Evolutionary conservation across 139 green algal genomes (phyloP), one percentile per base, ranked within the genome.

Genomic region (Closterium sp.): DNA sequence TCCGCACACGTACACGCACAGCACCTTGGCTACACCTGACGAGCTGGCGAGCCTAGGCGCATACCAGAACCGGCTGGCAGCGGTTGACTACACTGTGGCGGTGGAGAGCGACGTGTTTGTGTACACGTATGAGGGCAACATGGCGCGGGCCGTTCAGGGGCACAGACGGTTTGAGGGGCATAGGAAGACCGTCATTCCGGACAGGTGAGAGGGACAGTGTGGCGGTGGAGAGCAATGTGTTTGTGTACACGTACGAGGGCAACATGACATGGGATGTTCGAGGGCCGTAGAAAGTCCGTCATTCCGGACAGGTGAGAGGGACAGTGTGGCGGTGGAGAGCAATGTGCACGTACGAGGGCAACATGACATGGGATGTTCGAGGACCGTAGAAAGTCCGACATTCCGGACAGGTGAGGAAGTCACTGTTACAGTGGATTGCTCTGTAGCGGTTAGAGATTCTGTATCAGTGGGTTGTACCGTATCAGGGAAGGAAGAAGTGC

Each of bases 21-120:
- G 30, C 19, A 91, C 89, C 9, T 28, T 93, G 64, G 91, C 91
- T 25, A 93, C 88, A 0, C 25, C 28, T 9, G 91, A 93, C 3
- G 91, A 93, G 36, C 31, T 93, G 87, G 64, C 30, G 5, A 55
- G 33, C 12, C 4, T 93, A 23, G 32, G 88, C 25, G 33, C 84
- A 9, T 91, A 90, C 88, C 64, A 88, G 88, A 93, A 91, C 64
- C 87, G 88, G 12, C 35, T 88, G 66, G 91, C 91, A 35, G 91
- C 91, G 9, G 32, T 93, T 9, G 91, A 93, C 81, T 93, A 93
- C n/a, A 90, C 33, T 16, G 91, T 93, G 76, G 88, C 91, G 55
- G 33, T 93, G 33, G 89, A 94, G 35, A 93, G 91, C 31, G 84
- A 93, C 25, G 91, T 93, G 23, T 93, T 93, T 89, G 36, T 93